A percentile compares a stretch with the other conserved stretches of the same genome.
Conservation (phyloP, 2,329 filamentous ascomycete species). For the Magnaporthales sp. region DNA sequence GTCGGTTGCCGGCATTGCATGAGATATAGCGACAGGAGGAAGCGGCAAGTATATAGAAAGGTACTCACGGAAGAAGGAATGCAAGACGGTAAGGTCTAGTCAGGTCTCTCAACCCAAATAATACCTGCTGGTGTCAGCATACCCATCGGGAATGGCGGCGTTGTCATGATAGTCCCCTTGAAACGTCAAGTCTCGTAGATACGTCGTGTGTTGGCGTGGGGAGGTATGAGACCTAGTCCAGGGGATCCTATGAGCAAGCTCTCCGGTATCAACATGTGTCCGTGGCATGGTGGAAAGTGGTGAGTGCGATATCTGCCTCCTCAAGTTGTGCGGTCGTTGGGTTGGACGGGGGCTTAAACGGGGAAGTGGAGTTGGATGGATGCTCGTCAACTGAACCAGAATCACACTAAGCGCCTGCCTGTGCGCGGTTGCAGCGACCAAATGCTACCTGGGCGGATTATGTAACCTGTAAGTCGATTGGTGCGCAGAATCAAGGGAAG, state of each 20-base stretch:
- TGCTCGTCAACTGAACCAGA: not conserved
- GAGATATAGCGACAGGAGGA: not conserved
- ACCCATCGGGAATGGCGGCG: not conserved
- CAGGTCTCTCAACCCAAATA: not conserved
- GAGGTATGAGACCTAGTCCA: not conserved
- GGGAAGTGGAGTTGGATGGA: conserved; percentile 1
- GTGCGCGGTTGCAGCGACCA: not conserved
- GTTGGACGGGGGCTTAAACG: conserved; percentile 2
- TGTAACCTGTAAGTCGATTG: not conserved
- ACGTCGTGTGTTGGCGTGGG: not conserved
- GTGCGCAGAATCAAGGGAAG: not conserved
- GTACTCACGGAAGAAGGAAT: not conserved
- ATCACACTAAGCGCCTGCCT: not conserved
- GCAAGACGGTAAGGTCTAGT: not conserved
- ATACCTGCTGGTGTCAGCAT: not conserved
- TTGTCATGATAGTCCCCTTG: not conserved
- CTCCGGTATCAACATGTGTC: not conserved
- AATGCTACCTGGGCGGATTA: not conserved
- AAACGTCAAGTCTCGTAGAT: not conserved
- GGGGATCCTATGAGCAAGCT: not conserved
- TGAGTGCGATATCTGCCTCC: not conserved
- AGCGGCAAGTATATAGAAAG: not conserved
- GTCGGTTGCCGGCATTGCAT: conserved; percentile 1
- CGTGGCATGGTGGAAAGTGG: not conserved
- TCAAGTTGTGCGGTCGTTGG: not conserved